A percentile compares a stretch with the other conserved stretches of the same genome.
These are phyloP conservation scores for Phaeomoniella chlamydospora DNA, from an alignment of 2,329 filamentous ascomycete species.

Conservation along the genomic window DNA sequence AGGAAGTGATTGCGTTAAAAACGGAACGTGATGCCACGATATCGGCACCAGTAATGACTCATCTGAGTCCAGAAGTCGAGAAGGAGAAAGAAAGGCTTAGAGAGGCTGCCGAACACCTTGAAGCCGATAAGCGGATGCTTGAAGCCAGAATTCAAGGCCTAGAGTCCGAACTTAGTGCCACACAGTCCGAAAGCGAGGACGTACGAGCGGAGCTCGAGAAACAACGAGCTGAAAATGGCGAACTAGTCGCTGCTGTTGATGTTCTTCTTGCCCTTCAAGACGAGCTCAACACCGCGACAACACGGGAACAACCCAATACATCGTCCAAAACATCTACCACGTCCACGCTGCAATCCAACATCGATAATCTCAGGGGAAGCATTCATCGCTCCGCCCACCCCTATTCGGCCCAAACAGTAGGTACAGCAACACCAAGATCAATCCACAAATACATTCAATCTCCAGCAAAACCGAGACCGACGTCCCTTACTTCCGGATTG, in stretches of 20 bases:
- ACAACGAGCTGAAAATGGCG: constrained; percentile 34
- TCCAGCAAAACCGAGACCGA: background rate
- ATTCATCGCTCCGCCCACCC: background rate
- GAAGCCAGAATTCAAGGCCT: constrained; percentile 64
- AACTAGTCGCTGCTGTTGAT: constrained; percentile 31
- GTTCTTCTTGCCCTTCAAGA: constrained; percentile 28
- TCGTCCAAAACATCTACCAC: constrained; percentile 4
- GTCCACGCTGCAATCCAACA: constrained; percentile 2
- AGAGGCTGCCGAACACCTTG: constrained; percentile 43
- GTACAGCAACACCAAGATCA: constrained; percentile 5
- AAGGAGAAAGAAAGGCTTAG: constrained; percentile 22
- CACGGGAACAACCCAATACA: constrained; percentile 3
- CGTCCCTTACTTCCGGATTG: constrained; percentile 7
- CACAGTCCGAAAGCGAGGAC: constrained; percentile 53
- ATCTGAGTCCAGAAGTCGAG: constrained; percentile 21
- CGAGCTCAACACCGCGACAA: constrained; percentile 9
- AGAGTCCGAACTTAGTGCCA: constrained; percentile 53
- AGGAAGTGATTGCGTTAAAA: constrained; percentile 63
- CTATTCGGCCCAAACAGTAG: constrained; percentile 1
- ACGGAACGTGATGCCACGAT: constrained; percentile 51
- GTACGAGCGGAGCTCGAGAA: constrained; percentile 44
- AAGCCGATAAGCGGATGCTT: constrained; percentile 53
- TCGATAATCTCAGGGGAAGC: background rate
- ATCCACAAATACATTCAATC: constrained; percentile 2
- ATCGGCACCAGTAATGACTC: constrained; percentile 34